Evolutionary conservation across 2,329 filamentous ascomycete species (phyloP).

Genomic region (Stachybotrys echinatus): DNA sequence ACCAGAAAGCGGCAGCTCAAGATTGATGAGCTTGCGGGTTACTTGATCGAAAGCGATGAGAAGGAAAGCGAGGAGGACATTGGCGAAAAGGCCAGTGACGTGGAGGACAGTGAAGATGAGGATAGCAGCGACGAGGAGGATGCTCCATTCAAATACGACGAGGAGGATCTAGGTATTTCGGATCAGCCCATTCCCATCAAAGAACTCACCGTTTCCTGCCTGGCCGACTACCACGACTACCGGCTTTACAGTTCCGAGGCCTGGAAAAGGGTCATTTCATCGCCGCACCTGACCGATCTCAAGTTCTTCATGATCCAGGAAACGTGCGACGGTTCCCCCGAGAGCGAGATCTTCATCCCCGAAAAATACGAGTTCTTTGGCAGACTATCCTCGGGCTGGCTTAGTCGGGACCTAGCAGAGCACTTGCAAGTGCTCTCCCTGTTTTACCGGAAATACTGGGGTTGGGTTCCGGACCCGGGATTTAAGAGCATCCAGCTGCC

Average conservation of each 20-base stretch:
- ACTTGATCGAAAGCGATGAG: background rate
- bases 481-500: too few species aligned
- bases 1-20: conserved; percentile 3
- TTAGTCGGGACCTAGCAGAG: conserved; percentile 7
- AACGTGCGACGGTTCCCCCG: background rate
- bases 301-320: conserved; percentile 3
- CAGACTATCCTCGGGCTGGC: conserved; percentile 13
- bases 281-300: conserved; percentile 2
- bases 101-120: background rate
- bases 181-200: background rate
- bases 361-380: conserved; percentile 14
- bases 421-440: conserved; percentile 31
- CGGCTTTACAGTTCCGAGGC: background rate
- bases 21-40: conserved; percentile 3
- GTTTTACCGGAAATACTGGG: conserved; percentile 29
- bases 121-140: background rate
- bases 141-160: background rate
- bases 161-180: background rate
- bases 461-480: conserved; percentile 34
- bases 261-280: conserved; percentile 1
- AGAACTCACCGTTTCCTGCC: conserved; percentile 8
- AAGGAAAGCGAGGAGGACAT: conserved; percentile 4
- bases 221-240: conserved; percentile 7
- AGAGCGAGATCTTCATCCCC: background rate
- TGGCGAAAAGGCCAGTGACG: background rate